Percentiles rank a stretch among this genome's conserved stretches.
Evolutionary conservation across 208 protist genomes (phyloP).

Genomic region (Acanthamoeba culbertsoni): DNA sequence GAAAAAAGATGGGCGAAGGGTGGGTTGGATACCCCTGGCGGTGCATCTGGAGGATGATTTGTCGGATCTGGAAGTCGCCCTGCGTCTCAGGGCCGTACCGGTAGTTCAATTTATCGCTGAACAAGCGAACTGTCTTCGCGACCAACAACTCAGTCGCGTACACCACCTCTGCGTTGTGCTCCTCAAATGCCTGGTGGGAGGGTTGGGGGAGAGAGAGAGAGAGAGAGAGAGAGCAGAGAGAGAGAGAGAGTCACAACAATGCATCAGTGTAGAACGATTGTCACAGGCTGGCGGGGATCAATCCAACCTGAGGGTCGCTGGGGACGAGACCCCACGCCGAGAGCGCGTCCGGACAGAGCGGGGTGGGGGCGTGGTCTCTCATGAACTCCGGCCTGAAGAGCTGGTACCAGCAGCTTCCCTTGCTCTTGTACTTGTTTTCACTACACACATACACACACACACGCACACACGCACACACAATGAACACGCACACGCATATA

Average conservation of each 20-base stretch:
- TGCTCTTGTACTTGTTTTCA: conserved; percentile 43
- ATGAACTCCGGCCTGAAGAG: conserved; percentile 36
- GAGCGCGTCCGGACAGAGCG: neutral
- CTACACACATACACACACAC: no score
- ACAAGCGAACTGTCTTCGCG: neutral
- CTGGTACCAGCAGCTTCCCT: conserved; percentile 56
- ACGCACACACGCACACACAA: no score
- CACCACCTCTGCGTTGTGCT: conserved; percentile 41
- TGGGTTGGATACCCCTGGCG: neutral
- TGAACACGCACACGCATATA: no score
- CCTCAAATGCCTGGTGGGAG: neutral
- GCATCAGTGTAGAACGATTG: neutral
- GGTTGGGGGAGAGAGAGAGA: no score
- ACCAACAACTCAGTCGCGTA: neutral
- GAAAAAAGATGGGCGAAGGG: neutral
- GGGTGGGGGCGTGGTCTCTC: neutral
- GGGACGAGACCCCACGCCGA: conserved; percentile 18
- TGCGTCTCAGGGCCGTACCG: neutral
- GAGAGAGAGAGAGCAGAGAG: neutral
- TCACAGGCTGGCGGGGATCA: neutral
- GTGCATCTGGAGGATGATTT: conserved; percentile 10
- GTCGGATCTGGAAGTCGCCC: conserved; percentile 10
- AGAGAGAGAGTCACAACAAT: neutral
- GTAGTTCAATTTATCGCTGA: conserved; percentile 14
- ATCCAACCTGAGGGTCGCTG: neutral